Evolutionary conservation across 192 early-diverging fungal species (phyloP).

Genomic region (Backusella parvicylindrica): DNA sequence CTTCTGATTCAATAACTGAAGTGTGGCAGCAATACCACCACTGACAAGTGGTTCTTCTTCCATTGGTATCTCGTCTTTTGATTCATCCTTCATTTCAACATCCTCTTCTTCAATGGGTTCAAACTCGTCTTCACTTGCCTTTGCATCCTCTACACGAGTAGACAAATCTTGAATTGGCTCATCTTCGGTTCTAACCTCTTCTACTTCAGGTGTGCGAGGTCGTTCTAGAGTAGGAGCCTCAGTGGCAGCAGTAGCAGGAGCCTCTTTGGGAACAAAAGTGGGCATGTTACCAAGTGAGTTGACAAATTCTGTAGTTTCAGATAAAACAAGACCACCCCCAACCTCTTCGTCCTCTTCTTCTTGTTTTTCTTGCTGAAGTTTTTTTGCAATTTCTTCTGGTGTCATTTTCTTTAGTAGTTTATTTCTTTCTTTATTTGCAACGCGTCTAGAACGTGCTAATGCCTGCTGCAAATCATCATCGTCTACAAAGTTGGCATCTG

Average conservation of each 20-base stretch:
- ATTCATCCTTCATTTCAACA: not conserved
- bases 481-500: slow-evolving; percentile 82
- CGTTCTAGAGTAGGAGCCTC: not conserved
- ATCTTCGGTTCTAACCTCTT: slow-evolving; percentile 9
- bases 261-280: not conserved
- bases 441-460: slow-evolving; percentile 68
- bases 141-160: slow-evolving; percentile 2
- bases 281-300: slow-evolving; percentile 42
- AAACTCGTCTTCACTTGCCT: slow-evolving; percentile 2
- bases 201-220: not conserved
- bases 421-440: slow-evolving; percentile 53
- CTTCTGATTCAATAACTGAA: slow-evolving; percentile 78
- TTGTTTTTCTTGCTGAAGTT: slow-evolving; percentile 15
- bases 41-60: slow-evolving; percentile 81
- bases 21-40: slow-evolving; percentile 75
- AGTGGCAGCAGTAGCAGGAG: not conserved
- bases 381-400: slow-evolving; percentile 61
- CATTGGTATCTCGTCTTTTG: slow-evolving; percentile 13
- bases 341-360: slow-evolving; percentile 40
- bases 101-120: not conserved
- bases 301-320: slow-evolving; percentile 89
- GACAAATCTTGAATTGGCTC: slow-evolving; percentile 22
- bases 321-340: slow-evolving; percentile 61
- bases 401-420: slow-evolving; percentile 37
- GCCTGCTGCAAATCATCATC: slow-evolving; percentile 92